Evolutionary conservation across 2,329 filamentous ascomycete genomes (phyloP), one percentile per base, ranked within the genome.

Genomic region (Gnomoniopsis smithogilvyi): DNA sequence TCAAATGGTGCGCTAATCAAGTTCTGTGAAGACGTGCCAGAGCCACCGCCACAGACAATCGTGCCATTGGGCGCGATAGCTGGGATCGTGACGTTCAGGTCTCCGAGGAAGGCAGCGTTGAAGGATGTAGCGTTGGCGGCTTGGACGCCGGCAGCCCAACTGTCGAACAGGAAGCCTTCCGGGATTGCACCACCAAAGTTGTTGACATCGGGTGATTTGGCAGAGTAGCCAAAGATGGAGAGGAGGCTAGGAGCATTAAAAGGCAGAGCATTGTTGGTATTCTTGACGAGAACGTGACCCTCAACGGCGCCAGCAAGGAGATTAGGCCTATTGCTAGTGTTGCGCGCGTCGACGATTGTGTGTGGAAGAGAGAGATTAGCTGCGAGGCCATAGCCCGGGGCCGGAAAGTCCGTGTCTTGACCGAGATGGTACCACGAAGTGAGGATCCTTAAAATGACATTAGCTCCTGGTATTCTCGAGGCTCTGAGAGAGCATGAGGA

Each of bases 271-370:
- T 74, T 75, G 46, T 82, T 80, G 43, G 67, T 72, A 67, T 89
- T 88, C 69, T 88, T 89, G 34, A 88, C 76, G 0, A 88, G 76
- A 1, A 88, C 85, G 56, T 87, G 84, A 3, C 86, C 84, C 64
- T 87, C 84, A 4, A 86, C 73, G 0, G 84, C 85, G 3, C 83
- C 81, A n/a, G 83, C 74, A 0, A 86, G 66, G 0, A 86, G 68
- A 0, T 71, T 67, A 51, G 70, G 65, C 49, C 70, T 73, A 38
- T 72, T 73, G 1, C 74, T 72, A 12, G 76, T 69, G 66, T 87
- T 80, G 22, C 81, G 75, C 2, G 79, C 85, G 63, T 88, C 80
- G 10, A 87, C 73, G 19, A 80, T 72, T 0, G 66, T 63, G 61
- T 88, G 85, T 2, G 80, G 80, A 41, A 74, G 68, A 0, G 76